A percentile compares a stretch with the other conserved stretches of the same genome.
Conservation (phyloP, 306 rosid genomes). For the Alnus glutinosa region DNA sequence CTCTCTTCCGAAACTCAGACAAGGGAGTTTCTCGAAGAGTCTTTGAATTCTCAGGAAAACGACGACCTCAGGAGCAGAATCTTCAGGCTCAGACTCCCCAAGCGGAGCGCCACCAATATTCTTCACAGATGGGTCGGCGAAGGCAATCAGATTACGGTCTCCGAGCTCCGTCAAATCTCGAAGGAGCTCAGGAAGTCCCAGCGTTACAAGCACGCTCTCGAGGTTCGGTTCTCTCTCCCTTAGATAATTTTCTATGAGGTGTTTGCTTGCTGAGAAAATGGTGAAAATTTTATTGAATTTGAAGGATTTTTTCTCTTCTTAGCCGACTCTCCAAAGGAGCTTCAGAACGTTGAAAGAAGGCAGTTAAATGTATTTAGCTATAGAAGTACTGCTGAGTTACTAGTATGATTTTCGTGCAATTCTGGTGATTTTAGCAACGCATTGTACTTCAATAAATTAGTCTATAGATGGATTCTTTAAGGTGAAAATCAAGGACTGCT, state of each 20-base stretch:
- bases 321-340: background rate
- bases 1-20: conserved; percentile 51
- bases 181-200: conserved; percentile 78
- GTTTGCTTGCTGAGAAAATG: conserved; percentile 19
- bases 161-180: conserved; percentile 73
- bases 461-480: background rate
- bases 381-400: background rate
- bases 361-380: background rate
- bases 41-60: conserved; percentile 27
- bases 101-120: conserved; percentile 79
- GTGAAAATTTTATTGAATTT: background rate
- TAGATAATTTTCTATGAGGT: background rate
- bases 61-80: conserved; percentile 76
- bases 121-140: conserved; percentile 73
- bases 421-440: background rate
- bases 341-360: background rate
- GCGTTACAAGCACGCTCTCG: conserved; percentile 90
- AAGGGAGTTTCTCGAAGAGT: conserved; percentile 45
- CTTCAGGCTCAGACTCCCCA: conserved; percentile 71
- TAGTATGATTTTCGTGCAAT: background rate
- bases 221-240: conserved; percentile 44
- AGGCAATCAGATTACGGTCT: conserved; percentile 62
- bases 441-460: background rate
- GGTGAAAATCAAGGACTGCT: background rate
- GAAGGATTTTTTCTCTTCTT: background rate